phyloP scores from a whole-genome alignment of 805 yeast genomes.

The Yarrowia deformans region DNA sequence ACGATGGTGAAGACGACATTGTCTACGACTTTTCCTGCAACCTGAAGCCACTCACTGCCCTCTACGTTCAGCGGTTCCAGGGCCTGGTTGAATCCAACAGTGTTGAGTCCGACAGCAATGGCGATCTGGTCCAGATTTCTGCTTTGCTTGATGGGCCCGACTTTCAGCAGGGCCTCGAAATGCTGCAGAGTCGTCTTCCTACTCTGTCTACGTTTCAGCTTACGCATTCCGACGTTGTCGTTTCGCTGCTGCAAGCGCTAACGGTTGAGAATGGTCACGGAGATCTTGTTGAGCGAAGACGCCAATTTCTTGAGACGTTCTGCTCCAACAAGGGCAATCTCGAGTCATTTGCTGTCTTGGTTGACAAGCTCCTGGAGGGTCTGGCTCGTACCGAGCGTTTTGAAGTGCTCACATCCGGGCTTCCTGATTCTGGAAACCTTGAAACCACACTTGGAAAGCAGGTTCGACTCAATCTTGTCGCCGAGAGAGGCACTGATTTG shows the following conservation, averaged over 20 bases:
- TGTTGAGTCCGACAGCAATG: neutral
- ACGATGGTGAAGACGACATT: constrained; percentile 44
- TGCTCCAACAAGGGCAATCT: constrained; percentile 48
- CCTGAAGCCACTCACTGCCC: constrained; percentile 41
- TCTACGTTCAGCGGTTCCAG: constrained; percentile 45
- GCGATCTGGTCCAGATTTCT: constrained; percentile 37
- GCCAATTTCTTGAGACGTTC: constrained; percentile 57
- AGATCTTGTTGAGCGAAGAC: constrained; percentile 39
- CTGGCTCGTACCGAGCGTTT: constrained; percentile 77
- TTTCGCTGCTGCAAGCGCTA: constrained; percentile 51
- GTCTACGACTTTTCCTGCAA: constrained; percentile 44
- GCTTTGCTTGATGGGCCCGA: constrained; percentile 33
- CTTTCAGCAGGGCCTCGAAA: constrained; percentile 40
- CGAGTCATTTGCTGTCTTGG: constrained; percentile 48
- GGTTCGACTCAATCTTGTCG: constrained; percentile 62
- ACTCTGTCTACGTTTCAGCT: constrained; percentile 76
- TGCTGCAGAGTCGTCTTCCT: constrained; percentile 18
- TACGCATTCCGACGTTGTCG: constrained; percentile 69
- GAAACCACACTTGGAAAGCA: constrained; percentile 66
- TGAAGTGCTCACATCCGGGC: constrained; percentile 63
- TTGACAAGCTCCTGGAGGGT: constrained; percentile 72
- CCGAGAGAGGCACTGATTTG: constrained; percentile 44
- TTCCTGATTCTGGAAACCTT: constrained; percentile 40
- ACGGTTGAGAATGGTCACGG: constrained; percentile 48
- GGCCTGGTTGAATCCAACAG: constrained; percentile 20